Conservation (phyloP, 441 rosid species). For the Viola pubescens region DNA sequence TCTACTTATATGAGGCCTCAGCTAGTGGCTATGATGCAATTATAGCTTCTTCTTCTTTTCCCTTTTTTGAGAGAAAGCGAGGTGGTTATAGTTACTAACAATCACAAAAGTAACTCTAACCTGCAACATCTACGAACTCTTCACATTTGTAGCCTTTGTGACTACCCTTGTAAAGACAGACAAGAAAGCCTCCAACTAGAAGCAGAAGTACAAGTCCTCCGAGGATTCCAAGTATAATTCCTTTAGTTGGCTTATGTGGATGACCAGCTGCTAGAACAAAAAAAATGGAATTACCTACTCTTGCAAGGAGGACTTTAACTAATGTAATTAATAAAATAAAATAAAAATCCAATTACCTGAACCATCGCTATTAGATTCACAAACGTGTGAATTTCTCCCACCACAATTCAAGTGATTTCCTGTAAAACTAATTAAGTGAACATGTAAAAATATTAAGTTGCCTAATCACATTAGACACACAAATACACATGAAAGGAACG, state of each 20-base stretch:
- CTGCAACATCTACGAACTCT: slow-evolving; percentile 87
- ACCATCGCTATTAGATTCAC: slow-evolving; percentile 45
- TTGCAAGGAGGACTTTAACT: not conserved
- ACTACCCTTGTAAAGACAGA: slow-evolving; percentile 51
- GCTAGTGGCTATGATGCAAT: too few species aligned
- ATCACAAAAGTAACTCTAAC: slow-evolving; percentile 27
- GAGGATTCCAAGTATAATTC: slow-evolving; percentile 63
- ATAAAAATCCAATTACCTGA: slow-evolving; percentile 39
- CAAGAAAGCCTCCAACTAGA: slow-evolving; percentile 45
- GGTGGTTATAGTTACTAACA: too few species aligned
- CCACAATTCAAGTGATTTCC: slow-evolving; percentile 72
- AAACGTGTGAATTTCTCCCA: slow-evolving; percentile 26
- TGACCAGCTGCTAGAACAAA: slow-evolving; percentile 36
- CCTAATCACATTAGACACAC: too few species aligned
- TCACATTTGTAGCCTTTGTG: slow-evolving; percentile 63
- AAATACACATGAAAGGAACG: not conserved
- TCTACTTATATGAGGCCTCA: too few species aligned
- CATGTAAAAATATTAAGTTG: not conserved
- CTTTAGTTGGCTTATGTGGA: slow-evolving; percentile 63
- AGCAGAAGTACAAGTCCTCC: slow-evolving; percentile 57
- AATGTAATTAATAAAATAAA: slow-evolving; percentile 9
- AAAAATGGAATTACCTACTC: slow-evolving; percentile 4
- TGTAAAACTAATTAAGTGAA: slow-evolving; percentile 49
- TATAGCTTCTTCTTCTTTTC: too few species aligned
- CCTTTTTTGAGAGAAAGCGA: too few species aligned